Percentiles rank a stretch among this genome's conserved stretches.
phyloP scores from a whole-genome alignment of 805 yeast species.

The Scheffersomyces stipitis region DNA sequence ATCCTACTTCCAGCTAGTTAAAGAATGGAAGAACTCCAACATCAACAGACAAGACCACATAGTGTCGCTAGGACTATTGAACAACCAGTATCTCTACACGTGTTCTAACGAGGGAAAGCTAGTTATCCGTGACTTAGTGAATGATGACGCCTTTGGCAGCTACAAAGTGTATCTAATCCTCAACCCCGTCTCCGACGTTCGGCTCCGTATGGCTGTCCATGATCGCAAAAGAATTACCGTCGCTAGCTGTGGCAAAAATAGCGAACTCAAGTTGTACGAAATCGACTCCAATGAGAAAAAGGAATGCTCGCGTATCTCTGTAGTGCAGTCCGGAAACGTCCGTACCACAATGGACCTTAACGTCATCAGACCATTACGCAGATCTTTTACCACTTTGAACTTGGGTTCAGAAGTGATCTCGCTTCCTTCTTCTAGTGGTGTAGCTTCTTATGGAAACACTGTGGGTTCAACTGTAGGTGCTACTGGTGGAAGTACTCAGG shows the following conservation, averaged over 20 bases:
- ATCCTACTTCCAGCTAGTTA: conserved; percentile 19
- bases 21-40: conserved; percentile 35
- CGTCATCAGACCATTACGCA: conserved; percentile 3
- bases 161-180: conserved; percentile 24
- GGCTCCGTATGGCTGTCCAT: conserved; percentile 10
- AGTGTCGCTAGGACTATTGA: conserved; percentile 23
- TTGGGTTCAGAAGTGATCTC: background rate
- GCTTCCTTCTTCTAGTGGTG: background rate
- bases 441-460: background rate
- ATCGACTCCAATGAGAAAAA: conserved; percentile 8
- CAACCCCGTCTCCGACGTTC: conserved; percentile 23
- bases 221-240: conserved; percentile 13
- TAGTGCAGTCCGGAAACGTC: background rate
- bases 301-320: background rate
- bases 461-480: background rate
- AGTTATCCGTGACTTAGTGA: conserved; percentile 33
- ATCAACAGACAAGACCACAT: conserved; percentile 22
- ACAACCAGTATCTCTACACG: conserved; percentile 28
- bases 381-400: conserved; percentile 2
- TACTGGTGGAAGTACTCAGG: background rate
- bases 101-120: conserved; percentile 35
- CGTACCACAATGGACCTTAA: background rate
- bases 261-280: conserved; percentile 26
- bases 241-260: conserved; percentile 27
- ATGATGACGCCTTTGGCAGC: conserved; percentile 34